Conservation (phyloP, 2,329 filamentous ascomycete genomes). For the Dactylellina sp. region DNA sequence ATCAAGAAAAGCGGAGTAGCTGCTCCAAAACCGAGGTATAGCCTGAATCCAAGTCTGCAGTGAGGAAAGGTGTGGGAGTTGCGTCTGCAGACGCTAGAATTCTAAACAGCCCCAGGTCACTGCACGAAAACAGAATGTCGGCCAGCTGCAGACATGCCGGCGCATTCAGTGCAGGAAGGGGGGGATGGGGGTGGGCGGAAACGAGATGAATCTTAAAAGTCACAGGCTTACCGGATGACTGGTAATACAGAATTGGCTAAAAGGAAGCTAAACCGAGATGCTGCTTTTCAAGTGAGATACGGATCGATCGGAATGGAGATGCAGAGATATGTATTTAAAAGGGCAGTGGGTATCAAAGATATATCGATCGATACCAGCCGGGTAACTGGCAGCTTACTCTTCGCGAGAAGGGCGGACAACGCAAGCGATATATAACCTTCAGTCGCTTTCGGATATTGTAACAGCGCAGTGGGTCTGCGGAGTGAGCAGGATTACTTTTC, state of each 20-base stretch:
- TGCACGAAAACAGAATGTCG: conserved; percentile 41
- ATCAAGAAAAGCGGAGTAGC: conserved; percentile 48
- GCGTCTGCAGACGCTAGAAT: conserved; percentile 10
- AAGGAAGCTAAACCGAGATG: conserved; percentile 30
- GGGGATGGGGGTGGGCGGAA: conserved; percentile 12
- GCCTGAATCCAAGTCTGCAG: conserved; percentile 50
- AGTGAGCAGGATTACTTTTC: conserved; percentile 34
- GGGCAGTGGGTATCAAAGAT: conserved; percentile 13
- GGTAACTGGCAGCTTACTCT: not conserved
- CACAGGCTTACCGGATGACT: conserved; percentile 36
- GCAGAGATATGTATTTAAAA: not conserved
- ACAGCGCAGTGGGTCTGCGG: conserved; percentile 29
- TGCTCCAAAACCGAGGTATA: conserved; percentile 32
- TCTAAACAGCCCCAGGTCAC: conserved; percentile 18
- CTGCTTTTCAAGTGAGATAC: conserved; percentile 8
- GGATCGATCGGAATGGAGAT: conserved; percentile 15
- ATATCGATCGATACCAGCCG: not conserved
- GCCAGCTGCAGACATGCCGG: conserved; percentile 31
- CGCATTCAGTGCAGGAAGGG: conserved; percentile 9
- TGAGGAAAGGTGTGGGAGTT: conserved; percentile 32
- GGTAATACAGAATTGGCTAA: conserved; percentile 13
- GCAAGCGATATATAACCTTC: conserved; percentile 44
- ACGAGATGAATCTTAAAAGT: conserved; percentile 14
- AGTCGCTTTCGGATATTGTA: conserved; percentile 47
- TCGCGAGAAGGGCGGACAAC: conserved; percentile 33